Base-by-base conservation (phyloP, 2,329 filamentous ascomycete species). In the Cladosporium austrohemisphaericum region DNA sequence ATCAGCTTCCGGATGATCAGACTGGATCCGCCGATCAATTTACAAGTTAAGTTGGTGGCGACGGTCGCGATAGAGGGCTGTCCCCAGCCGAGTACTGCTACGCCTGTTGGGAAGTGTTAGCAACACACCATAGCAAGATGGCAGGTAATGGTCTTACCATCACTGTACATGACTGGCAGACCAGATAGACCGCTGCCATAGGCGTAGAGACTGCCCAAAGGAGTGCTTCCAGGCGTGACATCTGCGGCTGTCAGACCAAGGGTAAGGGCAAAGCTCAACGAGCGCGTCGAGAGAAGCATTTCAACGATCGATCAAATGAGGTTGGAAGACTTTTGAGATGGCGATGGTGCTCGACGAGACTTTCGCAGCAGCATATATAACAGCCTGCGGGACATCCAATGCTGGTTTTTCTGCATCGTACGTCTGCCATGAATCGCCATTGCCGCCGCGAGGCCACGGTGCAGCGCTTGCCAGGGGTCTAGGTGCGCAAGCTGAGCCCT, bases 21-120 rank as follows among this genome's bases (percentile, higher is more conserved):
- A 49, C 23, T 10, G 36, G 28, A 41, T 18, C 1, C 22, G 18
- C 28, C 14, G 2, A 38, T 25, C 11, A 22, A 38, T 38, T 51
- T 56, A 54, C 56, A 50, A 37, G 54, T 55, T 5, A 56, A 43
- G 29, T 58, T 56, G 19, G 49, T 56, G 29, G 47, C 37, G 16
- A 53, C 44, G 6, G n/a, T 14, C 11, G 54, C 51, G 29, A 54
- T 36, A 9, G 49, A n/a, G 6, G 54, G 54, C 6, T 38, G 29
- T 37, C 38, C 33, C 25, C 41, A 35, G 3, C 56, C 54, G 28
- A 58, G 29, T 37, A 55, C 52, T 16, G 56, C 56, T 22, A 31
- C 18, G 2, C 55, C 53, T 57, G 41, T 13, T 25, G 2, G 13
- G 9, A 11, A 14, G n/a, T 28, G 10, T 56, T 25, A 53, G 45